Base-by-base conservation (phyloP, 805 yeast genomes). In the Pichia occidentalis region DNA sequence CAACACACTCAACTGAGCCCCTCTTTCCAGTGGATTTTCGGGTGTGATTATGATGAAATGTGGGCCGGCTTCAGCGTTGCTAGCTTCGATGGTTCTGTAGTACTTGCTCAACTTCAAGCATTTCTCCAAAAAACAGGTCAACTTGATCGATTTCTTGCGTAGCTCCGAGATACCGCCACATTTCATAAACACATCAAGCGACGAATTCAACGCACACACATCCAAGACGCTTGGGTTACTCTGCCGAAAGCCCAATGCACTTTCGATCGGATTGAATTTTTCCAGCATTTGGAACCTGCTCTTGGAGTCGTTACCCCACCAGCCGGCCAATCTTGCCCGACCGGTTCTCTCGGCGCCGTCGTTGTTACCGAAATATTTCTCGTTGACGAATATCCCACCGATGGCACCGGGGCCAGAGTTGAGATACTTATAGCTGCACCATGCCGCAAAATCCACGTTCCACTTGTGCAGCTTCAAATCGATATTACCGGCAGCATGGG, bases 391-490 rank as follows among this genome's bases (percentile, higher is more conserved):
- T 17, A 85, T 69, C 1, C 96, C 95, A 5, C 87, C 95, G 47
- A 87, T 84, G 5, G 79, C 90, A 32, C 97, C 97, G 0, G 97
- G 96, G 0, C 97, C 97, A 4, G 95, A 59, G 56, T 90, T 90
- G 46, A 88, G 61, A 56, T 88, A 88, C 57, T 88, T 88, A 67
- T 88, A 88, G 4, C 94, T 78, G 57, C 97, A 88, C 87, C 95
- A 88, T 14, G 76, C 85, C 1, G 97, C 97, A 64, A 88, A 87
- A 59, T 88, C 97, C 4, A 85, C 92, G 40, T 71, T 64, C 95
- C 96, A 88, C 34, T 84, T 85, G 56, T 88, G 97, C 36, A 88
- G 62, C 34, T 70, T 50, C 36, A 90, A 59, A 7, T 76, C 78
- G 2, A 85, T 88, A 57, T 90, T 90, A 2, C 97, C 97, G 2